These are phyloP conservation scores for Circinella umbellata DNA, from an alignment of 371 early-diverging fungal genomes.

Conservation along the genomic window DNA sequence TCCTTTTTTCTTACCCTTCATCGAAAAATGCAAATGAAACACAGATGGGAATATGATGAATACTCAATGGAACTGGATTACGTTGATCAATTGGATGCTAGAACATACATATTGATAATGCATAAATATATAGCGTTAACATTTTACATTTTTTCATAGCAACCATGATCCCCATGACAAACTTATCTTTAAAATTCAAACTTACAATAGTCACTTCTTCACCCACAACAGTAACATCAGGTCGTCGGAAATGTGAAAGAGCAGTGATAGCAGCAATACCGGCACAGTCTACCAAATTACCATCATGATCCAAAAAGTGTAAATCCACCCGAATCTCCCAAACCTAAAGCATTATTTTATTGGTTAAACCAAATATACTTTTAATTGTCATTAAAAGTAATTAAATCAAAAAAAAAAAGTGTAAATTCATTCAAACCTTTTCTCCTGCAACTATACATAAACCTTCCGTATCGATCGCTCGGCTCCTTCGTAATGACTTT, in stretches of 20 bases:
- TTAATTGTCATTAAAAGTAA: too few species aligned
- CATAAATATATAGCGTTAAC: not conserved
- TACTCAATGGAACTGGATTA: conserved; percentile 89
- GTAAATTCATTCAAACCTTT: conserved; percentile 54
- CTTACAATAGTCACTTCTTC: conserved; percentile 89
- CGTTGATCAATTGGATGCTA: conserved; percentile 87
- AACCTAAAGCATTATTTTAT: conserved; percentile 53
- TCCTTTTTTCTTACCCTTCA: conserved; percentile 74
- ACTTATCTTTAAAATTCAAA: not conserved
- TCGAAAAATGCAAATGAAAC: conserved; percentile 91
- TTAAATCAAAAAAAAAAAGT: too few species aligned
- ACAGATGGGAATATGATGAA: conserved; percentile 95
- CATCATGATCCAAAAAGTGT: conserved; percentile 91
- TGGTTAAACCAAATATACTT: too few species aligned
- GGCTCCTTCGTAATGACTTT: conserved; percentile 80
- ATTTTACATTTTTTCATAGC: too few species aligned
- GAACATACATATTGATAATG: not conserved
- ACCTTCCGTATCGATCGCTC: conserved; percentile 95
- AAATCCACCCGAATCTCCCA: conserved; percentile 93
- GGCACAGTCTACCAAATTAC: conserved; percentile 92
- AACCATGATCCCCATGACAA: too few species aligned
- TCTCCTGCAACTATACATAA: conserved; percentile 96
- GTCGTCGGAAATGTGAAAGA: conserved; percentile 88
- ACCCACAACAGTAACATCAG: conserved; percentile 92
- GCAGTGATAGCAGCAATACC: conserved; percentile 92